Evolutionary conservation across 2,329 filamentous ascomycete species (phyloP).

Genomic region (Dothiorella sarmentorum): DNA sequence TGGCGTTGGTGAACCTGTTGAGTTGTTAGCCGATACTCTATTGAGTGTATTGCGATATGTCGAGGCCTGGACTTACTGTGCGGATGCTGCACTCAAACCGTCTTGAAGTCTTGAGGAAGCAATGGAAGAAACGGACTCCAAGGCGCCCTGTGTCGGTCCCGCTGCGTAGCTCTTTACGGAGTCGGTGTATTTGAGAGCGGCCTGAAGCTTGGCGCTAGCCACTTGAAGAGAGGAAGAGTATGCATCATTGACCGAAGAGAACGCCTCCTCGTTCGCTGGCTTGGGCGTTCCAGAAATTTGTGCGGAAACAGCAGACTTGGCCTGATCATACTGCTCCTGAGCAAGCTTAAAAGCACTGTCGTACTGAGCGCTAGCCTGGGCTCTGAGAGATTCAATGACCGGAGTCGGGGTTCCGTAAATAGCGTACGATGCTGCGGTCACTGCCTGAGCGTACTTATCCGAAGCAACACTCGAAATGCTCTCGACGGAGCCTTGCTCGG

Average conservation of each 20-base stretch:
- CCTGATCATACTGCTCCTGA: constrained; percentile 64
- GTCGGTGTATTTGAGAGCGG: constrained; percentile 48
- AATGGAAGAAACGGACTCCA: constrained; percentile 61
- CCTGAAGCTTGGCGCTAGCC: constrained; percentile 58
- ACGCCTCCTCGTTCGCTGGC: constrained; percentile 65
- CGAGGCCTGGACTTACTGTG: constrained; percentile 45
- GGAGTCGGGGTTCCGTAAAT: constrained; percentile 53
- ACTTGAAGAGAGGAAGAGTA: constrained; percentile 64
- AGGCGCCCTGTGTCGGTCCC: constrained; percentile 45
- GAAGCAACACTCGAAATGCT: constrained; percentile 51
- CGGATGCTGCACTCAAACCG: constrained; percentile 66
- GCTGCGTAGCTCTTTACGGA: constrained; percentile 39
- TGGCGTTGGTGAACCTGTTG: constrained; percentile 58
- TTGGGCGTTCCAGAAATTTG: constrained; percentile 67
- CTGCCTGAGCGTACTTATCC: constrained; percentile 55
- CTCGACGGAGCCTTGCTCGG: constrained; percentile 38
- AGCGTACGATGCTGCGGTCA: constrained; percentile 56
- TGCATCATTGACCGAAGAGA: constrained; percentile 64
- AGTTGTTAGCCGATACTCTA: background rate
- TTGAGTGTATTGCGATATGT: background rate
- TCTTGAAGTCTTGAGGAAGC: constrained; percentile 68
- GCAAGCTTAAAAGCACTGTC: constrained; percentile 63
- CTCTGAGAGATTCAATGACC: constrained; percentile 44
- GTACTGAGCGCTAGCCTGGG: constrained; percentile 56
- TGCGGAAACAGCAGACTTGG: constrained; percentile 63